Conservation (phyloP, 2,329 filamentous ascomycete species). For the Triangularia setosa region DNA sequence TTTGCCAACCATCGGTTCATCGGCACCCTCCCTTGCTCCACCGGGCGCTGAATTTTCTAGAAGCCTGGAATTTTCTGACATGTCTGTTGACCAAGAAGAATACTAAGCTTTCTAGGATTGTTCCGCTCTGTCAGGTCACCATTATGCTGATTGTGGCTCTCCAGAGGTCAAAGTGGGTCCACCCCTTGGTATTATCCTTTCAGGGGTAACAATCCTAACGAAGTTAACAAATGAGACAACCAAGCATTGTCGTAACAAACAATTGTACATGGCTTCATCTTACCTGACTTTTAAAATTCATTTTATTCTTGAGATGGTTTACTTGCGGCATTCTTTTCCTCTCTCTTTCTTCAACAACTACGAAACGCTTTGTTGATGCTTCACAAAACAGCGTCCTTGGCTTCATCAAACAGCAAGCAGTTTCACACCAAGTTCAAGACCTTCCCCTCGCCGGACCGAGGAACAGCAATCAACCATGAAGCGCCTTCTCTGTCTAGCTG, state of each 20-base stretch:
- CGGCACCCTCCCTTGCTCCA: neutral
- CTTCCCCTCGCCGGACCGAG: neutral
- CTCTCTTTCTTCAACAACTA: neutral
- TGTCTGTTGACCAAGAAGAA: neutral
- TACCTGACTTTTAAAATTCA: neutral
- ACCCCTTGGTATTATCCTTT: constrained; percentile 3
- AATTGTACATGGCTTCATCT: neutral
- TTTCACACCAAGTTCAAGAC: neutral
- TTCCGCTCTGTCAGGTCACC: neutral
- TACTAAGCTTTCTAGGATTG: constrained; percentile 1
- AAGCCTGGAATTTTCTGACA: neutral
- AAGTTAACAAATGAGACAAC: neutral
- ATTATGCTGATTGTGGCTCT: neutral
- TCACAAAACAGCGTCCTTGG: neutral
- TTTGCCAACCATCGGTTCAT: neutral
- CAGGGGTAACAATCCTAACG: constrained; percentile 2
- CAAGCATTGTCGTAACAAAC: neutral
- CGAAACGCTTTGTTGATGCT: neutral
- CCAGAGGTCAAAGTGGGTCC: neutral
- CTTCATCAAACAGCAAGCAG: neutral
- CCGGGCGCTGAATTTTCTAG: neutral
- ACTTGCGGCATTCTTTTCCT: neutral
- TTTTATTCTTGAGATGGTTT: neutral
- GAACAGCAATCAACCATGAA: neutral
- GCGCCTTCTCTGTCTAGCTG: neutral